Evolutionary conservation across 306 rosid species (phyloP).

Genomic region (Prunus mongolica): DNA sequence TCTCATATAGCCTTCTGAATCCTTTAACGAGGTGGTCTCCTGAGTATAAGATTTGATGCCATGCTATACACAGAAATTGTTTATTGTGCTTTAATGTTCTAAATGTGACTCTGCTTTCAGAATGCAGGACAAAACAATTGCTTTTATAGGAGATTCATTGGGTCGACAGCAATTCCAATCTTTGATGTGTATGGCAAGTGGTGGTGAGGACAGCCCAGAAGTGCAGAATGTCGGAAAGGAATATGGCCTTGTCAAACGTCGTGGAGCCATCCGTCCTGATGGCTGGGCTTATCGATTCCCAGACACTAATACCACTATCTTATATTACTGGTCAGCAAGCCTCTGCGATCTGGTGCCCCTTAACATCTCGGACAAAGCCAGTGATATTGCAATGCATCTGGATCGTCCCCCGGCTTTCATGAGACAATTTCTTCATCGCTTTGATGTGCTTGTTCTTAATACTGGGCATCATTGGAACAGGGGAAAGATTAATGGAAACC

Average conservation of each 20-base stretch:
- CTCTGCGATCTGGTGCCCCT: constrained; percentile 72
- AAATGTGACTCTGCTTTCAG: constrained; percentile 46
- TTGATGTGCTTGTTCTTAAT: constrained; percentile 81
- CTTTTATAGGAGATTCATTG: constrained; percentile 83
- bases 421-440: constrained; percentile 52
- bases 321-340: constrained; percentile 94
- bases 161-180: constrained; percentile 95
- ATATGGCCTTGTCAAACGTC: constrained; percentile 69
- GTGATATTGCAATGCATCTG: constrained; percentile 82
- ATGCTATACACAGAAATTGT: not conserved
- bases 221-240: constrained; percentile 67
- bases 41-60: not conserved
- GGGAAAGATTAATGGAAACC: constrained; percentile 68
- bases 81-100: constrained; percentile 10
- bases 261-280: constrained; percentile 84
- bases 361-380: constrained; percentile 37
- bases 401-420: constrained; percentile 86
- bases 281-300: constrained; percentile 94
- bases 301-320: constrained; percentile 72
- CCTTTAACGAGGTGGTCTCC: not conserved
- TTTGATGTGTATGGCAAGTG: constrained; percentile 84
- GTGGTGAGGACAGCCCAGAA: constrained; percentile 66
- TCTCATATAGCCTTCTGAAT: not conserved
- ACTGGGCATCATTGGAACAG: constrained; percentile 98
- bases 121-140: constrained; percentile 90